phyloP scores from a whole-genome alignment of 352 stramenopile species.

The Thraustochytrium striatum region DNA sequence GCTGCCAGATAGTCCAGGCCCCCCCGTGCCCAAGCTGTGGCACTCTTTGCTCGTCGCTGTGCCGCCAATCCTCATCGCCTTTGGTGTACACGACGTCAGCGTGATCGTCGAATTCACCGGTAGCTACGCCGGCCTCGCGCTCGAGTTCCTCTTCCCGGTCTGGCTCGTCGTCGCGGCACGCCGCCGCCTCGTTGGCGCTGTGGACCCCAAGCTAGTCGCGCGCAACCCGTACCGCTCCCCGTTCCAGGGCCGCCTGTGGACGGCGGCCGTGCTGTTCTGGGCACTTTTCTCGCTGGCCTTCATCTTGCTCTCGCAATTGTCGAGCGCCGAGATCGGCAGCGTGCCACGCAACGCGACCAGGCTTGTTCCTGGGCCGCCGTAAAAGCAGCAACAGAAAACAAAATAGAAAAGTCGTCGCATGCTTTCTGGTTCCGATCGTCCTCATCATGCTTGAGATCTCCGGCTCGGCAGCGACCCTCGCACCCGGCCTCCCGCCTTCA shows the following conservation, averaged over 20 bases:
- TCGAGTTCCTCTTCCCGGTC: constrained; percentile 42
- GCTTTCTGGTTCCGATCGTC: too few relatives aligned
- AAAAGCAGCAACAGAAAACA: too few relatives aligned
- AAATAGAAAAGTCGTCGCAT: too few relatives aligned
- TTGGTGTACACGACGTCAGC: constrained; percentile 19
- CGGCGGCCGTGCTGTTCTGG: constrained; percentile 1
- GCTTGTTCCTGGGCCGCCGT: not conserved
- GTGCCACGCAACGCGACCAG: too few relatives aligned
- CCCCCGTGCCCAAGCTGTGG: too few relatives aligned
- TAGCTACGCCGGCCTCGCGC: constrained; percentile 35
- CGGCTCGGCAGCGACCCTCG: too few relatives aligned
- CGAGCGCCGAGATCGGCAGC: too few relatives aligned
- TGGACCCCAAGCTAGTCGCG: not conserved
- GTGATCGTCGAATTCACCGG: constrained; percentile 45
- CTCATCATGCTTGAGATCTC: too few relatives aligned
- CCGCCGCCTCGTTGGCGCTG: not conserved
- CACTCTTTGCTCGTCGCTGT: constrained; percentile 21
- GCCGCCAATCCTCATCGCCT: constrained; percentile 19
- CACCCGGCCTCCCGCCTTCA: too few relatives aligned
- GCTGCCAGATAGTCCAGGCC: too few relatives aligned
- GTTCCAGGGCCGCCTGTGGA: not conserved
- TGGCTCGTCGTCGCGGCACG: constrained; percentile 15
- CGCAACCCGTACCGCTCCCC: constrained; percentile 10
- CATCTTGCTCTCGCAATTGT: constrained; percentile 15
- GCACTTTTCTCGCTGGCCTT: not conserved